Percentiles rank a stretch among this genome's conserved stretches.
Evolutionary conservation across 495 filamentous ascomycete species (phyloP).

Genomic region (Oleoguttula mirabilis): DNA sequence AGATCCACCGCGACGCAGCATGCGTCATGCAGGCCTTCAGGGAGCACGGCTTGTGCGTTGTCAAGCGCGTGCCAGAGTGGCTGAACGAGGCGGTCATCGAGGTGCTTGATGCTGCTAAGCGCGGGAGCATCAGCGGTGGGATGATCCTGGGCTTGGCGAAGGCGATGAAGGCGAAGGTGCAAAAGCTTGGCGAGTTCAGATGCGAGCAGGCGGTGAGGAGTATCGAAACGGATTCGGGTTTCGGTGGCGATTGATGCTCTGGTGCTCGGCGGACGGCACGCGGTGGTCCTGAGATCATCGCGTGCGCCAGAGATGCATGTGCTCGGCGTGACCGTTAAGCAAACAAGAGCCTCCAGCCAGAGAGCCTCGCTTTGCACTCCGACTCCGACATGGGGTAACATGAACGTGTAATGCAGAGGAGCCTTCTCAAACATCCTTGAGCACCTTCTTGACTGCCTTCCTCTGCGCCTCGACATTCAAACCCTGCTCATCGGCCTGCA

Average conservation of each 20-base stretch:
- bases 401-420: neutral
- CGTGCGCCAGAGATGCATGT: neutral
- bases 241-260: no score
- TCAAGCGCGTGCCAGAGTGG: constrained; percentile 8
- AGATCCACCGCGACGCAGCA: constrained; percentile 10
- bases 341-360: no score
- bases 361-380: no score
- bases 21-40: constrained; percentile 12
- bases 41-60: neutral
- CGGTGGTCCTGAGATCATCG: no score
- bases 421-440: constrained; percentile 35
- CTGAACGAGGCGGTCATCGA: constrained; percentile 10
- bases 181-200: neutral
- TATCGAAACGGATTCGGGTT: neutral
- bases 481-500: constrained; percentile 56
- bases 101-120: neutral
- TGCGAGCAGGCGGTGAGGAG: constrained; percentile 1
- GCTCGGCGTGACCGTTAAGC: no score
- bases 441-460: constrained; percentile 60
- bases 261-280: no score
- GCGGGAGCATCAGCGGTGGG: neutral
- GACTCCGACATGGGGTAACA: no score
- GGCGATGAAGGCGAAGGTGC: neutral
- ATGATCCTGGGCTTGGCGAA: constrained; percentile 2
- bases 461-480: constrained; percentile 62